phyloP scores from a whole-genome alignment of 176 grass and related monocot species.

The Avena atlantica region DNA sequence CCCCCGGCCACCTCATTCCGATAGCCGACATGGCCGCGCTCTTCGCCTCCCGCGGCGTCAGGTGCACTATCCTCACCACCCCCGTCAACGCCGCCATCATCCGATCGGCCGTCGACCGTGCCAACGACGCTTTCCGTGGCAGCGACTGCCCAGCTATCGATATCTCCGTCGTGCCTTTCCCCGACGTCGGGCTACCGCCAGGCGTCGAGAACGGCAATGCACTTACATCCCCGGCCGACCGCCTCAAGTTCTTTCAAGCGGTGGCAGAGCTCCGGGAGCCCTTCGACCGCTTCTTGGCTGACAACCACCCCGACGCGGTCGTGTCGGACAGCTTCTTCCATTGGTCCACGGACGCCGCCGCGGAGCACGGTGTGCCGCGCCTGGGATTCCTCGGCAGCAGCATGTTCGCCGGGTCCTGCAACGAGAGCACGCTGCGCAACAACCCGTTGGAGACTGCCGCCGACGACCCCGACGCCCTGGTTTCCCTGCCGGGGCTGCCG shows the following conservation, averaged over 20 bases:
- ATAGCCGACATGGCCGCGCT: neutral
- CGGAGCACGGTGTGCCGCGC: neutral
- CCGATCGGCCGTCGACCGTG: neutral
- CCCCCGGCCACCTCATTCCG: neutral
- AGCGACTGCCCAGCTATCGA: neutral
- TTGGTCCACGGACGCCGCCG: neutral
- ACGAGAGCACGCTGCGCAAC: neutral
- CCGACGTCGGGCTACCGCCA: neutral
- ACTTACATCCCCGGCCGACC: neutral
- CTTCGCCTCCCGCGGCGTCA: neutral
- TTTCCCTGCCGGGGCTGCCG: conserved; percentile 6
- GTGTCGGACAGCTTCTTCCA: neutral
- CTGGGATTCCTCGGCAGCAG: neutral
- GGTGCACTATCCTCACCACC: conserved; percentile 1
- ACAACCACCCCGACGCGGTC: neutral
- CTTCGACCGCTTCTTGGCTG: neutral
- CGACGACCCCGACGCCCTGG: conserved; percentile 2
- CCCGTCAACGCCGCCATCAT: neutral
- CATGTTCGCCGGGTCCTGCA: neutral
- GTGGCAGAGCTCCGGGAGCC: neutral
- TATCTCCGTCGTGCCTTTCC: neutral
- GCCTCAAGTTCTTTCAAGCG: neutral
- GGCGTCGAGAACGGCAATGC: neutral
- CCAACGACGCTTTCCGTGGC: neutral
- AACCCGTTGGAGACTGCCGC: neutral